A percentile compares a stretch with the other conserved stretches of the same genome.
Evolutionary conservation across 2,329 filamentous ascomycete genomes (phyloP).

Genomic region (Myotisia sp.): DNA sequence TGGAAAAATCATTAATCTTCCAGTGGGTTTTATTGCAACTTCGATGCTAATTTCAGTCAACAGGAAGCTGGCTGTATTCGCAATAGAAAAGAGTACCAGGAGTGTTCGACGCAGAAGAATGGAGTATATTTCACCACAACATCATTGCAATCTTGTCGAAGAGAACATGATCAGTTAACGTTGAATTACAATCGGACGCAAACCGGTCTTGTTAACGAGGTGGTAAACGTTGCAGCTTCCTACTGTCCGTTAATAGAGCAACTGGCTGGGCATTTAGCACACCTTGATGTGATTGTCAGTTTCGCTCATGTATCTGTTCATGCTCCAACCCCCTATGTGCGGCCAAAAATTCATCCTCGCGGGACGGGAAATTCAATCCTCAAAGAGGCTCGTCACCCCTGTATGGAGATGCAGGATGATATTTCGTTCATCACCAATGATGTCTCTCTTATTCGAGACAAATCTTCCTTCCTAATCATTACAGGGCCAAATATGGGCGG

Average conservation of each 20-base stretch:
- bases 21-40: neutral
- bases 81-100: slow-evolving; percentile 77
- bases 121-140: slow-evolving; percentile 95
- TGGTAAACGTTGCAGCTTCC: slow-evolving; percentile 82
- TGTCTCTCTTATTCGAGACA: slow-evolving; percentile 60
- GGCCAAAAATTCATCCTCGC: slow-evolving; percentile 77
- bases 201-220: slow-evolving; percentile 76
- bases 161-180: slow-evolving; percentile 86
- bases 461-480: slow-evolving; percentile 86
- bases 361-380: slow-evolving; percentile 78
- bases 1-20: slow-evolving; percentile 14
- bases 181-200: slow-evolving; percentile 93
- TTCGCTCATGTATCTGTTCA: slow-evolving; percentile 89
- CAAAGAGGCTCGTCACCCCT: slow-evolving; percentile 89
- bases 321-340: slow-evolving; percentile 79
- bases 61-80: slow-evolving; percentile 78
- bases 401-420: slow-evolving; percentile 97
- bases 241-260: slow-evolving; percentile 88
- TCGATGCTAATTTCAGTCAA: slow-evolving; percentile 2
- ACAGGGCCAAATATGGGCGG: slow-evolving; percentile 98
- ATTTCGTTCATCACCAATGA: slow-evolving; percentile 98
- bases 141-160: slow-evolving; percentile 60
- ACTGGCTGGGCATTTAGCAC: slow-evolving; percentile 73
- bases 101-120: slow-evolving; percentile 97
- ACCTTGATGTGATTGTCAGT: slow-evolving; percentile 87